Evolutionary conservation across 192 early-diverging fungal genomes (phyloP), one percentile per base, ranked within the genome.

Genomic region (Oehlia diaphana): DNA sequence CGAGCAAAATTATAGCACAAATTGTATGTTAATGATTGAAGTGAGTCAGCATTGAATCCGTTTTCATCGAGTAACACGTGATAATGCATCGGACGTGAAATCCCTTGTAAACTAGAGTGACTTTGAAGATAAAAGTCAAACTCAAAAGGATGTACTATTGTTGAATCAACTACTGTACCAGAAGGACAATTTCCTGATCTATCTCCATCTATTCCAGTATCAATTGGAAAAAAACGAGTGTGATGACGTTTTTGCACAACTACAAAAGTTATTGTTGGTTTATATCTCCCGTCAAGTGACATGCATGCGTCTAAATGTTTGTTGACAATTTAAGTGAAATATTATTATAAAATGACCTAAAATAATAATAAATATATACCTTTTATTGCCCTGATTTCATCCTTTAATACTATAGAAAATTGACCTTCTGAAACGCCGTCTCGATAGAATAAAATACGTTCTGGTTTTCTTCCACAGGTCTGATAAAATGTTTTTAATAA

Each of bases 1-100:
- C 94, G 89, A 33, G 93, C 91, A 81, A 94, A 97, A 16, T 92
- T 86, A 80, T 94, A 95, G 84, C 95, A 96, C 50, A 96, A 85
- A 3, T 91, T 84, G 82, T 94, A 96, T 1, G 96, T 96, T 42
- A 97, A 85, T 78, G 90, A 82, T 82, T 96, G 94, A 33, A 97
- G 19, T 33, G 4, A 35, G 7, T 68, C 66, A 6, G 50, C 13
- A 16, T 58, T 19, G 16, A 58, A 21, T 21, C 50, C 3, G 4
- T 58, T 58, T 58, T 58, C 50, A 21, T 58, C 13, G 19, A 5
- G 4, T 19, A 58, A 58, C 5, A 58, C 16, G 16, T 58, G 16
- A 58, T 58, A 58, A 58, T 58, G 50, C 0, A 1, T 5, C 5
- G 16, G 50, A 21, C 16, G 50, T 19, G 16, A 19, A 58, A 16